Evolutionary conservation across 2,329 filamentous ascomycete genomes (phyloP).

Genomic region (Arthrobotrys musiformis): DNA sequence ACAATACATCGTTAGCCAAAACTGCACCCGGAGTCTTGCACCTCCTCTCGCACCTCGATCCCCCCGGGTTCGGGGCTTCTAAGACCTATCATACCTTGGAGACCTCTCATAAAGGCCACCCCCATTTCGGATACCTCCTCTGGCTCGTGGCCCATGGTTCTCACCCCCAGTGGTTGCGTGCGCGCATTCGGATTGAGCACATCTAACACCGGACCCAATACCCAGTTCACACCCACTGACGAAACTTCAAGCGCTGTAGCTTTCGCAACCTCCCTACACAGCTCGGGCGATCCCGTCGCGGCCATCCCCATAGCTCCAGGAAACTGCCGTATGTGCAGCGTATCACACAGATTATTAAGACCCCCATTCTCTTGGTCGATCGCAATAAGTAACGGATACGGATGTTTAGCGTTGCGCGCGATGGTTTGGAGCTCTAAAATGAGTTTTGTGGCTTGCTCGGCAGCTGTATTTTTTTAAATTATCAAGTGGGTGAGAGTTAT

Average conservation of each 20-base stretch:
- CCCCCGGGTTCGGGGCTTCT: neutral
- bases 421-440: constrained; percentile 93
- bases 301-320: constrained; percentile 97
- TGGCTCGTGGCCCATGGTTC: constrained; percentile 90
- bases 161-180: constrained; percentile 88
- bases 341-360: constrained; percentile 56
- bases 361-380: constrained; percentile 94
- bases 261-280: constrained; percentile 90
- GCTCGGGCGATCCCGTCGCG: constrained; percentile 82
- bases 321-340: constrained; percentile 71
- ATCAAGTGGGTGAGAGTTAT: neutral
- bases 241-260: constrained; percentile 92
- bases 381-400: constrained; percentile 86
- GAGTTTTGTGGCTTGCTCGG: constrained; percentile 85
- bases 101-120: constrained; percentile 85
- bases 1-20: constrained; percentile 25
- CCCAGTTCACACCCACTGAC: constrained; percentile 94
- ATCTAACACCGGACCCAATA: constrained; percentile 91
- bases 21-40: neutral
- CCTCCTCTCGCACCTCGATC: too few species aligned
- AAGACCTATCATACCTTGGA: constrained; percentile 36
- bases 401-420: constrained; percentile 88
- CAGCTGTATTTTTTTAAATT: constrained; percentile 71
- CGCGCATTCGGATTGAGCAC: constrained; percentile 69
- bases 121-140: constrained; percentile 95